Base-by-base conservation (phyloP, 1,139 yeast genomes). In the Candida glucosophila region DNA sequence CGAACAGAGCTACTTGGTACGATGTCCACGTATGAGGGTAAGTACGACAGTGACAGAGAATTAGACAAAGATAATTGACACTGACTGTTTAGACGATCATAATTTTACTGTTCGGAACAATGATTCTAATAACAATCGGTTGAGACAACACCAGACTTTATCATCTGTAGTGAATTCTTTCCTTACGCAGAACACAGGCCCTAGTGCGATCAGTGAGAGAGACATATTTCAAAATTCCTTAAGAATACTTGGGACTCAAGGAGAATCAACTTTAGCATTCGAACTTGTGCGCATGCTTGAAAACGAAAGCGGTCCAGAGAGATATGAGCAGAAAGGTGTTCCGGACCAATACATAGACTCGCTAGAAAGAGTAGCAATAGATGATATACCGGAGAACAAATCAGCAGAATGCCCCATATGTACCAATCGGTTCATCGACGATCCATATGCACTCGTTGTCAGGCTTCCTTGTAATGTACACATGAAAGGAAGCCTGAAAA, bases 381-480 rank as follows among this genome's bases (percentile, higher is more conserved):
- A 61, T 25, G 42, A 50, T 12, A 45, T 83, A 17, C 62, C 66
- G n/a, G 43, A 50, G n/a, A 63, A 58, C 17, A 83, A 80, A 29
- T 52, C 69, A 2, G 64, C 61, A 4, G 66, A 58, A 28, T 88
- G 97, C 48, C 80, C 96, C 2, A 86, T 88, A 23, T 88, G 97
- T 43, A 80, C 93, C 19, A 73, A 71, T 33, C 67, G 65, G 29
- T 88, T 74, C 41, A 56, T 67, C 5, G 82, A 77, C 22, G 94
- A 85, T 46, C 60, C 73, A 26, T 77, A 79, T 41, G 95, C 96
- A 2, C 58, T 88, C 29, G 74, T 88, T 8, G 95, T 85, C 11
- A 58, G 68, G 39, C 60, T 88, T 18, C 95, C 95, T 1, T 90
- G 96, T 46, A 66, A 68, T 24, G 47, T 57, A 4, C 55, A 48